A percentile compares a stretch with the other conserved stretches of the same genome.
phyloP scores from a whole-genome alignment of 306 rosid species.

The Oemleria cerasiformis region DNA sequence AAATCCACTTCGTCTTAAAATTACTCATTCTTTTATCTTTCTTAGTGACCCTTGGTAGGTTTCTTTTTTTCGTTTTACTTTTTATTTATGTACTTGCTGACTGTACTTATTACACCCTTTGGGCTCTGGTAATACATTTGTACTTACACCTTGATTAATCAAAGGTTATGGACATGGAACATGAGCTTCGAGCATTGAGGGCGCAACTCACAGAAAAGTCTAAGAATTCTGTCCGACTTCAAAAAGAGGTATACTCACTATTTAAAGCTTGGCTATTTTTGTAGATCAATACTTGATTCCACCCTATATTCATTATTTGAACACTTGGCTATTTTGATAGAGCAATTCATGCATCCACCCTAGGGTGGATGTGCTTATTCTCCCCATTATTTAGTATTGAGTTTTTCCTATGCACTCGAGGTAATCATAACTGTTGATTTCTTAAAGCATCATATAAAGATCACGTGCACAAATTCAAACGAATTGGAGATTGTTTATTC shows the following conservation, averaged over 20 bases:
- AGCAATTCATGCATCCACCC: too few relatives aligned
- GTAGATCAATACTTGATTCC: too few relatives aligned
- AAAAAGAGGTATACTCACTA: conserved; percentile 58
- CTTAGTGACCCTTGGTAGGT: not conserved
- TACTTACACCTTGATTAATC: conserved; percentile 13
- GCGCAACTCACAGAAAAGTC: conserved; percentile 77
- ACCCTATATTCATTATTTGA: too few relatives aligned
- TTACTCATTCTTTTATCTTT: not conserved
- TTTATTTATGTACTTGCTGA: not conserved
- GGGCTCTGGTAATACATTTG: not conserved
- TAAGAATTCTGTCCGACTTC: conserved; percentile 69
- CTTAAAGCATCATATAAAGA: too few relatives aligned
- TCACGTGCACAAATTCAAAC: too few relatives aligned
- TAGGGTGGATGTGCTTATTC: too few relatives aligned
- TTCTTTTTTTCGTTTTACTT: not conserved
- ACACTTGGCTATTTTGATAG: too few relatives aligned
- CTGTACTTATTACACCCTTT: not conserved
- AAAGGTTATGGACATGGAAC: conserved; percentile 97
- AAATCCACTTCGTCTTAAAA: not conserved
- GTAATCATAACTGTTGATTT: too few relatives aligned
- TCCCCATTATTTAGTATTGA: too few relatives aligned
- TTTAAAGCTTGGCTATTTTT: not conserved
- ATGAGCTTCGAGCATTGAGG: conserved; percentile 87
- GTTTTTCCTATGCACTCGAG: too few relatives aligned
- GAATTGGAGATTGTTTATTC: too few relatives aligned